Evolutionary conservation across 495 filamentous ascomycete species (phyloP), one percentile per base, ranked within the genome.

Genomic region (Alectoria sarmentosa): DNA sequence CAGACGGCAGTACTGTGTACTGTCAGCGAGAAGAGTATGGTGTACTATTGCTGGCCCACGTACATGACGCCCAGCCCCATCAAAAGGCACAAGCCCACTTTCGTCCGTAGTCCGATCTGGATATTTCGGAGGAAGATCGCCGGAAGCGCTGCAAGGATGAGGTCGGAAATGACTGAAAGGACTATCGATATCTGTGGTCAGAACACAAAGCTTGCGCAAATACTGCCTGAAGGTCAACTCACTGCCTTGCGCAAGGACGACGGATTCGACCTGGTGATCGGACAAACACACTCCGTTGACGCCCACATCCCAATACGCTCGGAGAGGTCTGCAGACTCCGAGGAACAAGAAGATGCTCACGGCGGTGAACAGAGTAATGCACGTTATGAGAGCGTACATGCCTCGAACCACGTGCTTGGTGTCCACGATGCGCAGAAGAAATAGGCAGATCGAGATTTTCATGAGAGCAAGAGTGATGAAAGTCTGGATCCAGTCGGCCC

Each of bases 51-150:
- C 30, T 26, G n/a, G 30, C 30, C 6, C n/a, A 69, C 74, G 3
- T 65, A 77, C 75, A 79, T 70, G 8, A 77, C 56, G 28, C 75
- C 73, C 5, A 75, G 69, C 8, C 76, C 71, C 76, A 79, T 76
- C 9, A 76, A 58, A 21, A 74, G 56, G 48, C 72, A 76, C 10
- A 78, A 54, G 2, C 73, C 72, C 52, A 78, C 42, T 58, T 74
- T 77, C 1, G 69, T 73, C 28, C 71, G 69, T 10, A 71, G 39
- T n/a, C 70, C 74, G 32, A 69, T 64, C 28, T 62, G 46, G 46
- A 69, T 32, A 0, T 76, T 62, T 44, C 71, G 65, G 8, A 75
- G 70, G 60, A 78, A 74, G 58, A 77, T 69, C 28, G 70, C 61
- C 0, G 76, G 76, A 41, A 74, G 75, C 13, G 71, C 59, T 13